Evolutionary conservation across 768 basidiomycete genomes (phyloP).

Genomic region (Albatrellus ellisii): DNA sequence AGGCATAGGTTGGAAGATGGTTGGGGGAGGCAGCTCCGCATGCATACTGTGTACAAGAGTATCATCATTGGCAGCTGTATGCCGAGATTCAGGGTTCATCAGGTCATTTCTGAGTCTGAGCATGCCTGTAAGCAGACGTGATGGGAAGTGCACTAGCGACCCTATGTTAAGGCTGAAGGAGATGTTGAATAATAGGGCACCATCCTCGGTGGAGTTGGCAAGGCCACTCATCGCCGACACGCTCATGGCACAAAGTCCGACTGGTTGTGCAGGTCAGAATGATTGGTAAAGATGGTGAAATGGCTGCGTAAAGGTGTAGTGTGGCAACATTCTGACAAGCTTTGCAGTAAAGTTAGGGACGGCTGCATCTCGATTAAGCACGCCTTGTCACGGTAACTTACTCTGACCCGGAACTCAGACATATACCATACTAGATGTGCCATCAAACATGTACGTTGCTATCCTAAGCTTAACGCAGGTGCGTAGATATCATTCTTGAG

Average conservation of each 20-base stretch:
- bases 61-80: neutral
- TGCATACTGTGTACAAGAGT: neutral
- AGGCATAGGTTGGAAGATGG: slow-evolving; percentile 24
- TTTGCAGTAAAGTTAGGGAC: neutral
- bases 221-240: neutral
- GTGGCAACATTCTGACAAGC: neutral
- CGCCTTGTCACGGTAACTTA: neutral
- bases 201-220: slow-evolving; percentile 1
- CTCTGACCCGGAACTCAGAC: neutral
- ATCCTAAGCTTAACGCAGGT: no score
- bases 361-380: neutral
- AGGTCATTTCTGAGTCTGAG: slow-evolving; percentile 21
- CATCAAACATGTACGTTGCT: no score
- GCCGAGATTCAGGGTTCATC: slow-evolving; percentile 14
- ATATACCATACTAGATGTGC: no score
- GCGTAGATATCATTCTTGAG: no score
- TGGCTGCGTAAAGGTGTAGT: neutral
- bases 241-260: neutral
- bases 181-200: slow-evolving; percentile 11
- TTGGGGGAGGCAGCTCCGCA: slow-evolving; percentile 7
- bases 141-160: slow-evolving; percentile 27
- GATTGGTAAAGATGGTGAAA: neutral
- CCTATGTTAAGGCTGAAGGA: slow-evolving; percentile 16
- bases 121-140: slow-evolving; percentile 26
- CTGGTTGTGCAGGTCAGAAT: neutral